Evolutionary conservation across 2,329 filamentous ascomycete genomes (phyloP), one percentile per base, ranked within the genome.

Genomic region (Dactylellina cionopaga): DNA sequence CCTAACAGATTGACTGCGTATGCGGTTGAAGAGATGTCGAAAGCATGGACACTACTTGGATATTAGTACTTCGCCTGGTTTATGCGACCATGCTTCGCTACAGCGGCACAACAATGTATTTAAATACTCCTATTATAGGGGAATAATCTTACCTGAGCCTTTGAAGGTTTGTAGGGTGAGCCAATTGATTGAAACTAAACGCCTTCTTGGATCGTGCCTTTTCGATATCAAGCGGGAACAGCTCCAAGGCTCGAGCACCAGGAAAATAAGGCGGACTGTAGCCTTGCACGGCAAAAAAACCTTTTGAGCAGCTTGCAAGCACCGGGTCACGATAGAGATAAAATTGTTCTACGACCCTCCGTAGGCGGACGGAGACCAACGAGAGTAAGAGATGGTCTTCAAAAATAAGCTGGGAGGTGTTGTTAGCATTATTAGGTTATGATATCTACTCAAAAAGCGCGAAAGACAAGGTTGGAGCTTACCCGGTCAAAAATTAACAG

Each of bases 301-400:
- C 47, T 5, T 52, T 17, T 24, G 49, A 54, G 6, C 19, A 37
- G 31, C 47, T 54, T 31, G 49, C 49, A 37, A 54, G 49, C 29
- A 54, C 31, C 17, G 31, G 49, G 19, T 54, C 15, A 24, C 49
- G 49, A 54, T 54, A 37, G 29, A 54, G 49, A 54, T 19, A 31
- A 31, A 15, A 33, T 33, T 22, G 29, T 22, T 39, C 31, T 2
- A 39, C 49, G 39, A 37, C 19, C n/a, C 1, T 39, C 29, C 31
- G 49, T n/a, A 54, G 31, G 19, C 15, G 15, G 29, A 37, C 15
- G 4, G 49, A 54, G 29, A 54, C 31, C 19, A 37, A 39, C 29
- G 49, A 54, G 29, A 54, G 49, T 37, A 31, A 54, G 49, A 39
- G 15, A 54, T 37, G 19, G 49, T 54, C 29, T 37, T 24, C 31